These are phyloP conservation scores for Naganishia cerealis DNA, from an alignment of 1,284 basidiomycete genomes.

Conservation along the genomic window DNA sequence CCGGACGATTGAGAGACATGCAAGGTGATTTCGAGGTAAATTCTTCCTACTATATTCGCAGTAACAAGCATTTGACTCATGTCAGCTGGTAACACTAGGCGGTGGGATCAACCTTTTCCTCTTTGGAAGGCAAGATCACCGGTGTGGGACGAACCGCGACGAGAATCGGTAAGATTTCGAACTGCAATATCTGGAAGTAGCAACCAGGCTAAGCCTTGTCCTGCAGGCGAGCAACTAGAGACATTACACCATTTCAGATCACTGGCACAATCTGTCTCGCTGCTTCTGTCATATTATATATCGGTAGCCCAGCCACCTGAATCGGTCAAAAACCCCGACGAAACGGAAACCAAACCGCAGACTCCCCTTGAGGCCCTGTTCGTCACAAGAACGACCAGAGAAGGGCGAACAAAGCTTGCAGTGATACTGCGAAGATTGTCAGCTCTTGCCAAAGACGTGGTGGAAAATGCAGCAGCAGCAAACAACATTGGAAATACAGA, in stretches of 20 bases:
- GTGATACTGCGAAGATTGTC: slow-evolving; percentile 82
- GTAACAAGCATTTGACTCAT: neutral
- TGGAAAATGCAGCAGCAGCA: slow-evolving; percentile 46
- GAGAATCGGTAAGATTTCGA: slow-evolving; percentile 69
- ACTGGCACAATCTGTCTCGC: slow-evolving; percentile 87
- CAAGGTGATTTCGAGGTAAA: slow-evolving; percentile 83
- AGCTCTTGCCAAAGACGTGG: slow-evolving; percentile 78
- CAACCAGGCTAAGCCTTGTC: neutral
- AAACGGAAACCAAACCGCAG: slow-evolving; percentile 37
- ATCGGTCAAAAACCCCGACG: slow-evolving; percentile 59
- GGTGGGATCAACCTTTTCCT: slow-evolving; percentile 76
- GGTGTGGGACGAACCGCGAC: slow-evolving; percentile 93
- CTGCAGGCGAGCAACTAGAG: slow-evolving; percentile 87
- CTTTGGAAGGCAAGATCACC: slow-evolving; percentile 82
- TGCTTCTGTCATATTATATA: slow-evolving; percentile 93
- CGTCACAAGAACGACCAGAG: slow-evolving; percentile 64
- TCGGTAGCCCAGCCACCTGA: slow-evolving; percentile 86
- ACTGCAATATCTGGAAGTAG: neutral
- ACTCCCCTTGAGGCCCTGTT: slow-evolving; percentile 50
- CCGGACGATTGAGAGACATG: slow-evolving; percentile 85
- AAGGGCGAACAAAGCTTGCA: slow-evolving; percentile 84
- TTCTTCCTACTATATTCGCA: neutral
- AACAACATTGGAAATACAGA: slow-evolving; percentile 36
- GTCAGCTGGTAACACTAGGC: slow-evolving; percentile 57
- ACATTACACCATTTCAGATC: slow-evolving; percentile 88